These are phyloP conservation scores for Trapa incisa DNA, from an alignment of 345 rosid species.

Conservation along the genomic window DNA sequence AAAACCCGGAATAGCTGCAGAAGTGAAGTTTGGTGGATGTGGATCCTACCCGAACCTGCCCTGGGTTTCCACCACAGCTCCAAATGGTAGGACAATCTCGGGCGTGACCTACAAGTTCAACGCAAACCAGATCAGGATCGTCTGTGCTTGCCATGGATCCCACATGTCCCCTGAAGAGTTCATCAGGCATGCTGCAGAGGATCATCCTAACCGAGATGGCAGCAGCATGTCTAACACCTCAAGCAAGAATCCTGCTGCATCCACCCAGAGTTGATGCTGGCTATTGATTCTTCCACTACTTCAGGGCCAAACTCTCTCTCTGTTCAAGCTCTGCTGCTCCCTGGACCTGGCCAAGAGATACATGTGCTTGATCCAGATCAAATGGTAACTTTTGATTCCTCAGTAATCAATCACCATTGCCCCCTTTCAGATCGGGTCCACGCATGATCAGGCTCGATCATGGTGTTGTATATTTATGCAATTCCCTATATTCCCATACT, in stretches of 20 bases:
- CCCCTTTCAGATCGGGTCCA: too few species aligned
- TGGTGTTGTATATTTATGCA: too few species aligned
- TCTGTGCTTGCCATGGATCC: constrained; percentile 89
- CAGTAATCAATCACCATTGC: neutral
- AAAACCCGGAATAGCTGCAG: constrained; percentile 81
- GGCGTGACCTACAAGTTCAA: constrained; percentile 81
- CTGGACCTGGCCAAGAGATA: neutral
- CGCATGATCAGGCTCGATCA: too few species aligned
- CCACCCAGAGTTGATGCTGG: constrained; percentile 51
- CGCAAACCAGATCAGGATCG: constrained; percentile 63
- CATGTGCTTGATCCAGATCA: neutral
- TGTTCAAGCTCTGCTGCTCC: neutral
- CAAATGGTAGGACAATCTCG: constrained; percentile 72
- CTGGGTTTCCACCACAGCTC: constrained; percentile 90
- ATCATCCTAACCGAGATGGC: constrained; percentile 36
- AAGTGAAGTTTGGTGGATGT: constrained; percentile 78
- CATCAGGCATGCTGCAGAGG: constrained; percentile 76
- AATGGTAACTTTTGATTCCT: neutral
- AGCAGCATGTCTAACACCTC: constrained; percentile 34
- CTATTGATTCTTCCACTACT: neutral
- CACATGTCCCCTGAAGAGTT: constrained; percentile 96
- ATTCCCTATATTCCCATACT: too few species aligned
- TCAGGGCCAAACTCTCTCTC: neutral
- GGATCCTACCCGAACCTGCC: constrained; percentile 83
- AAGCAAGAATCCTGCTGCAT: constrained; percentile 53